phyloP scores from a whole-genome alignment of 2,329 filamentous ascomycete species.

The Delphinella strobiligena region DNA sequence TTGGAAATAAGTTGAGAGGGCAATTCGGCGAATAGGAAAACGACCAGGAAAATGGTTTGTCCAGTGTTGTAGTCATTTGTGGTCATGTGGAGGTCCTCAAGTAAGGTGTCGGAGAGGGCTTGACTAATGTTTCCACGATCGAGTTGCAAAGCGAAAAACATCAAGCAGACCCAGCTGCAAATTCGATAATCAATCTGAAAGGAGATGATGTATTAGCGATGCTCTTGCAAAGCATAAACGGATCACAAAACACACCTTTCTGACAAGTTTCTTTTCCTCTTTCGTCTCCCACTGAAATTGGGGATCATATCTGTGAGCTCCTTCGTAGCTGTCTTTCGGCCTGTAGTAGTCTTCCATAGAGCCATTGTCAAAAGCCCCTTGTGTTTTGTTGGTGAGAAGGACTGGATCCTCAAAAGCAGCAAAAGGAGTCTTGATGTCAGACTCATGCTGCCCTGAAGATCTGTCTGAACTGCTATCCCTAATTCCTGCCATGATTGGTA shows the following conservation, averaged over 20 bases:
- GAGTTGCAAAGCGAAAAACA: constrained; percentile 41
- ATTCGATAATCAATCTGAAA: constrained; percentile 38
- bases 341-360: constrained; percentile 31
- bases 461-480: too few species aligned
- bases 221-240: background rate
- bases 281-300: constrained; percentile 42
- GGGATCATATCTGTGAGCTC: constrained; percentile 47
- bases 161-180: constrained; percentile 40
- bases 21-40: constrained; percentile 27
- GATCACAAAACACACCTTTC: constrained; percentile 32
- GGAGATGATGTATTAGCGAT: constrained; percentile 1
- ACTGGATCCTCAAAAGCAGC: constrained; percentile 11
- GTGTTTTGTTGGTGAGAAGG: constrained; percentile 13
- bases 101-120: constrained; percentile 49
- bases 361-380: constrained; percentile 22
- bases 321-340: constrained; percentile 47
- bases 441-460: background rate
- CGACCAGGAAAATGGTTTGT: constrained; percentile 29
- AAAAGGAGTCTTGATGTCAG: constrained; percentile 10
- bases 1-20: constrained; percentile 22
- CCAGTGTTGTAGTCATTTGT: constrained; percentile 36
- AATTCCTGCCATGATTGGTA: too few species aligned
- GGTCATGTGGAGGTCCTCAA: constrained; percentile 39
- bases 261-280: constrained; percentile 44
- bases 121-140: constrained; percentile 43